Evolutionary conservation across 1,284 basidiomycete species (phyloP).

Genomic region (Rhodotorula sp.): DNA sequence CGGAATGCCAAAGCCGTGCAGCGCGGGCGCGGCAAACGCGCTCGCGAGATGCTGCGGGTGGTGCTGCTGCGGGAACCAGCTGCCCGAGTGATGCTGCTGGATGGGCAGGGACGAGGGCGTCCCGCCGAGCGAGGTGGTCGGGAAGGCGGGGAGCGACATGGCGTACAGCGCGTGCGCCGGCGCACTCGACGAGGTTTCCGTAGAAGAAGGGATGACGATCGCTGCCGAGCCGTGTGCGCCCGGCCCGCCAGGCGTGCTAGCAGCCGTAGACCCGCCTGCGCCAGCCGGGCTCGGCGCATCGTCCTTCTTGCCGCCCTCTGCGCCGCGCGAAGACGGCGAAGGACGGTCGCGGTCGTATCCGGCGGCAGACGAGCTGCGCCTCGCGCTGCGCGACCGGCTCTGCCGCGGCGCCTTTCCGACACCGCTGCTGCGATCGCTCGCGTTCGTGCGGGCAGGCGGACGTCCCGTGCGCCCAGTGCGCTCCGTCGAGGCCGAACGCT

Average conservation of each 20-base stretch:
- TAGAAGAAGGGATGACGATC: background rate
- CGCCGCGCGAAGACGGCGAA: background rate
- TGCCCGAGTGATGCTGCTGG: background rate
- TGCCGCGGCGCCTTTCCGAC: constrained; percentile 39
- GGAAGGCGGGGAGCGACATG: constrained; percentile 12
- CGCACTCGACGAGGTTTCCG: background rate
- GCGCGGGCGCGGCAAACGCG: background rate
- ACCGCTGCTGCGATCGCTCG: background rate
- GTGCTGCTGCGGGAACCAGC: constrained; percentile 18
- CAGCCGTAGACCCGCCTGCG: background rate
- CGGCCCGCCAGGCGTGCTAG: background rate
- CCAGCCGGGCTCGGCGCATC: background rate
- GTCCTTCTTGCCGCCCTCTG: background rate
- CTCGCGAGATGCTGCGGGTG: no score
- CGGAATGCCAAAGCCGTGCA: background rate
- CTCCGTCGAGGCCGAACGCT: constrained; percentile 9
- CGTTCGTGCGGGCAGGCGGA: background rate
- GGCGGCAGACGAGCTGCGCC: background rate
- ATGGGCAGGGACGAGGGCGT: constrained; percentile 11
- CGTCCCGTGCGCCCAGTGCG: background rate
- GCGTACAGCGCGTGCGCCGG: constrained; percentile 5
- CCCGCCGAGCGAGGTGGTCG: background rate
- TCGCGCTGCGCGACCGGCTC: constrained; percentile 25
- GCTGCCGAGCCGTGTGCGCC: background rate
- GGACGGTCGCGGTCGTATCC: background rate